Percentiles rank a stretch among this genome's conserved stretches.
These are phyloP conservation scores for Onygenales sp. DNA, from an alignment of 2,329 filamentous ascomycete genomes.

Conservation along the genomic window DNA sequence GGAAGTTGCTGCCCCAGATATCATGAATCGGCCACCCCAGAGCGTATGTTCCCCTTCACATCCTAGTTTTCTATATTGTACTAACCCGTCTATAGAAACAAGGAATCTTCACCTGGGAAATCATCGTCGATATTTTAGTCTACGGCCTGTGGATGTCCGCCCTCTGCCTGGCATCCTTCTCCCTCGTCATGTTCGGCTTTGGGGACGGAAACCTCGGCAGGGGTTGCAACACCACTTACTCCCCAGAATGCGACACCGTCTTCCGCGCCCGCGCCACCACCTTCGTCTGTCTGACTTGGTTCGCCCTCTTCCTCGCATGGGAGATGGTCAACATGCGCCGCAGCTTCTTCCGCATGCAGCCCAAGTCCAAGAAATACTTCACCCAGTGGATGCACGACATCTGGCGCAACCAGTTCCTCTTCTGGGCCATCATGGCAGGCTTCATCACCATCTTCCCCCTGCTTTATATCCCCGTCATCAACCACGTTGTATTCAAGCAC, in stretches of 20 bases:
- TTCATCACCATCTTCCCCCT: slow-evolving; percentile 50
- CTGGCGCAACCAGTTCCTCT: slow-evolving; percentile 64
- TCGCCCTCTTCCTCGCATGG: slow-evolving; percentile 68
- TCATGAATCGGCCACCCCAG: slow-evolving; percentile 73
- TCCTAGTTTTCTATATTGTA: background rate
- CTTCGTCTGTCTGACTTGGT: slow-evolving; percentile 67
- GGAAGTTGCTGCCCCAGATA: slow-evolving; percentile 63
- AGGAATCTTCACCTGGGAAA: slow-evolving; percentile 69
- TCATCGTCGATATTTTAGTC: slow-evolving; percentile 68
- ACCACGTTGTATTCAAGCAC: slow-evolving; percentile 57
- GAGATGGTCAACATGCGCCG: slow-evolving; percentile 65
- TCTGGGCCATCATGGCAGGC: slow-evolving; percentile 53
- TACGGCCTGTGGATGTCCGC: slow-evolving; percentile 71
- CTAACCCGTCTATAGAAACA: slow-evolving; percentile 28
- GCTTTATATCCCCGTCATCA: slow-evolving; percentile 60
- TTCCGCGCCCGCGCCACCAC: slow-evolving; percentile 65
- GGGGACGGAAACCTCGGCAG: slow-evolving; percentile 51
- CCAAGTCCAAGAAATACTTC: slow-evolving; percentile 49
- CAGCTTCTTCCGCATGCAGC: slow-evolving; percentile 67
- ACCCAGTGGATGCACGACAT: slow-evolving; percentile 59
- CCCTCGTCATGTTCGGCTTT: slow-evolving; percentile 54
- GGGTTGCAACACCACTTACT: slow-evolving; percentile 52
- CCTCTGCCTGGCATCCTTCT: slow-evolving; percentile 55
- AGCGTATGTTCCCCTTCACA: slow-evolving; percentile 24
- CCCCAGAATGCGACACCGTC: slow-evolving; percentile 48